These are phyloP conservation scores for Biscogniauxia sp. DNA, from an alignment of 2,329 filamentous ascomycete genomes.

Conservation along the genomic window DNA sequence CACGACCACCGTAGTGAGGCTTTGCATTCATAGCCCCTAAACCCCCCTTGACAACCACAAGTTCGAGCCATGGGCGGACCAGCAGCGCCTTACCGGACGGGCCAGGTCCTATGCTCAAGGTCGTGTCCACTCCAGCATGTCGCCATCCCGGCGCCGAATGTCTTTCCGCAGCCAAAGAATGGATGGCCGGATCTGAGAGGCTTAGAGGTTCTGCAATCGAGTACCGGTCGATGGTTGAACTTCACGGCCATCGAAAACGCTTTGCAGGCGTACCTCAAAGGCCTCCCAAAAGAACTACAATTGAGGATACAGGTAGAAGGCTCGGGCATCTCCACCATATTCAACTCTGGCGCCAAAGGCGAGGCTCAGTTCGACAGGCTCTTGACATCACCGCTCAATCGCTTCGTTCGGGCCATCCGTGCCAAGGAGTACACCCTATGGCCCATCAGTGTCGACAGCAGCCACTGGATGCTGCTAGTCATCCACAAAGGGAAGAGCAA, in stretches of 20 bases:
- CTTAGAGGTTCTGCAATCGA: constrained; percentile 18
- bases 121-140: constrained; percentile 11
- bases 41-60: background rate
- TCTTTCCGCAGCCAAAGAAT: background rate
- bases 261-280: background rate
- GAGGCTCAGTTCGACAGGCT: background rate
- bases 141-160: background rate
- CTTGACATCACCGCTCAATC: background rate
- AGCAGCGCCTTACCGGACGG: background rate
- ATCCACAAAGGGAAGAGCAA: constrained; percentile 13
- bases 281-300: constrained; percentile 1
- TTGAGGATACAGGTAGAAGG: constrained; percentile 4
- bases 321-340: background rate
- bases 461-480: constrained; percentile 23
- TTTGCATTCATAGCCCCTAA: background rate
- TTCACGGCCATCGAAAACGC: constrained; percentile 17
- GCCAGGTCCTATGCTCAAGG: constrained; percentile 10
- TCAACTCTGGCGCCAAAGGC: background rate
- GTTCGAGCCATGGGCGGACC: background rate
- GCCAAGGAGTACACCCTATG: constrained; percentile 19
- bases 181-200: constrained; percentile 21
- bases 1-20: background rate
- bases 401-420: constrained; percentile 4
- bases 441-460: constrained; percentile 12
- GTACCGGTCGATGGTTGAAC: constrained; percentile 14